Conservation (phyloP, 768 basidiomycete species). For the Cubamyces sp. region DNA sequence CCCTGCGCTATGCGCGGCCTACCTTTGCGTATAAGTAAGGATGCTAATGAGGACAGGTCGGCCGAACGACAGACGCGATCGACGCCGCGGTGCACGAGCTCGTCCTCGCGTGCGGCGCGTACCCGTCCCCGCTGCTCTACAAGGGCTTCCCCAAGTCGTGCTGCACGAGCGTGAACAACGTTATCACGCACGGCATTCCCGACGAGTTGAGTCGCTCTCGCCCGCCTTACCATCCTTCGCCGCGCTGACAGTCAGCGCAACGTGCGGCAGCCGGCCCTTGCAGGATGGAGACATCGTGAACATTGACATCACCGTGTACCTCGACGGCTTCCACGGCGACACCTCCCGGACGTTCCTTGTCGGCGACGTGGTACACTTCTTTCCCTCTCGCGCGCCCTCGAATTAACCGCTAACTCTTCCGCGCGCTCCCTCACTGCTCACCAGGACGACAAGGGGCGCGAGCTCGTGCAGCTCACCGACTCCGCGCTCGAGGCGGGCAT, state of each 20-base stretch:
- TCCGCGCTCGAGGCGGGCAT: constrained; percentile 74
- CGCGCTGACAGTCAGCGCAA: not conserved
- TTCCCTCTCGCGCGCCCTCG: not conserved
- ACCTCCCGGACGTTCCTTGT: constrained; percentile 85
- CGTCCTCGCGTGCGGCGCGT: constrained; percentile 70
- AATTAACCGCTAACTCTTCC: not conserved
- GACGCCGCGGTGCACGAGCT: constrained; percentile 75
- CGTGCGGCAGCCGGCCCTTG: constrained; percentile 66
- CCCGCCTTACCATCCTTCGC: not conserved
- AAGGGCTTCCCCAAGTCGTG: constrained; percentile 75
- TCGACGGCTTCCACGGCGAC: constrained; percentile 88
- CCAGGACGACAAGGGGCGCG: constrained; percentile 71
- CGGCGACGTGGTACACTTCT: constrained; percentile 65
- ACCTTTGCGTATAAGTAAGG: not conserved
- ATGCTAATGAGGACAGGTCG: constrained; percentile 46
- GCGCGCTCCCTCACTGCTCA: not conserved
- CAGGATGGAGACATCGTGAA: constrained; percentile 87
- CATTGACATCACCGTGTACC: constrained; percentile 83
- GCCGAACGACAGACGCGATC: constrained; percentile 74
- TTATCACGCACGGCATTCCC: constrained; percentile 88
- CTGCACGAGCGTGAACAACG: constrained; percentile 89
- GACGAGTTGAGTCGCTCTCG: constrained; percentile 64
- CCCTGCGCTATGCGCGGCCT: not conserved
- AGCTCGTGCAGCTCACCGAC: constrained; percentile 65
- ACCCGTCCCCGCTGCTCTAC: constrained; percentile 86